Percentiles rank a stretch among this genome's conserved stretches.
phyloP scores from a whole-genome alignment of 2,329 filamentous ascomycete genomes.

The Didymella keratinophila region DNA sequence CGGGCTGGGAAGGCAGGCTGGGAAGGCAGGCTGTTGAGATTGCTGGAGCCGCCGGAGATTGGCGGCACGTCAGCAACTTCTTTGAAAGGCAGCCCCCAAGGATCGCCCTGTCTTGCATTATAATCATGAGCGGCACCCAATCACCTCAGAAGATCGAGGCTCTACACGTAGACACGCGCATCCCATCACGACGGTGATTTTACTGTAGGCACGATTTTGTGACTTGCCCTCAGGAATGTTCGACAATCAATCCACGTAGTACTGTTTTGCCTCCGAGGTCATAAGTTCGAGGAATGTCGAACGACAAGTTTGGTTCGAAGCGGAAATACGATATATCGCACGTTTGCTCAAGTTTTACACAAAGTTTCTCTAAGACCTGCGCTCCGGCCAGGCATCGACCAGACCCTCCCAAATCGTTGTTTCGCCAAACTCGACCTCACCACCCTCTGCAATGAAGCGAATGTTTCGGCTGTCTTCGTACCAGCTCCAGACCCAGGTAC shows the following conservation, averaged over 20 bases:
- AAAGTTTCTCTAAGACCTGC: neutral
- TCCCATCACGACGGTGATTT: no score
- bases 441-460: conserved; percentile 27
- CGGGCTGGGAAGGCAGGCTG: neutral
- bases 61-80: neutral
- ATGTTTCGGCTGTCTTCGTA: conserved; percentile 30
- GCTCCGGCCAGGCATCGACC: conserved; percentile 24
- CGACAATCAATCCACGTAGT: no score
- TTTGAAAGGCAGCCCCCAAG: neutral
- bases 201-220: no score
- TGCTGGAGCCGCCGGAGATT: neutral
- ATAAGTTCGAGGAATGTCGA: no score
- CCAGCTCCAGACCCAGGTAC: conserved; percentile 55
- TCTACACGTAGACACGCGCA: no score
- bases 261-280: no score
- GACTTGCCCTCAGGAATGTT: no score
- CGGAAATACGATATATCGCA: no score
- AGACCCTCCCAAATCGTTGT: conserved; percentile 34
- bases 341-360: no score
- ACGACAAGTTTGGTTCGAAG: no score
- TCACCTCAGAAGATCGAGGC: no score
- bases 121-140: neutral
- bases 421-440: conserved; percentile 35
- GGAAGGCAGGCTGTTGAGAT: neutral
- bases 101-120: neutral